Conservation (phyloP, 352 stramenopile species). For the Phytophthora nicotianae region DNA sequence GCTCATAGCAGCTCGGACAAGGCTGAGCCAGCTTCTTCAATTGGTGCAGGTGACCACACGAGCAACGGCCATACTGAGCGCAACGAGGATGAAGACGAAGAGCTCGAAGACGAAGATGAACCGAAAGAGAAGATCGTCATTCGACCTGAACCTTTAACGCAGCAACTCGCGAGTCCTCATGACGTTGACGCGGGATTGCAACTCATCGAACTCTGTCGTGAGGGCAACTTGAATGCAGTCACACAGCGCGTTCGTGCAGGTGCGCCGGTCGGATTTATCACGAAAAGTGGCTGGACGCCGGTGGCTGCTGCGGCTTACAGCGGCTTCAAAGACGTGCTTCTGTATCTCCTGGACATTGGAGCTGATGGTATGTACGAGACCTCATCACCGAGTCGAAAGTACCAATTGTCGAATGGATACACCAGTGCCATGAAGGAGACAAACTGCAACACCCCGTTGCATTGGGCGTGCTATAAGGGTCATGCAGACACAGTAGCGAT, state of each 20-base stretch:
- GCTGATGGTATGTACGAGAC: slow-evolving; percentile 80
- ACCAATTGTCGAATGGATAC: slow-evolving; percentile 22
- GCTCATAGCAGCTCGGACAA: slow-evolving; percentile 19
- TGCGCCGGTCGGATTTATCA: slow-evolving; percentile 66
- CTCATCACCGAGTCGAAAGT: slow-evolving; percentile 15
- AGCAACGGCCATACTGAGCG: slow-evolving; percentile 7
- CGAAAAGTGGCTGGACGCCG: slow-evolving; percentile 80
- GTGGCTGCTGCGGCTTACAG: slow-evolving; percentile 68
- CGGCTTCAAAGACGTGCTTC: slow-evolving; percentile 67
- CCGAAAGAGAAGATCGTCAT: slow-evolving; percentile 55
- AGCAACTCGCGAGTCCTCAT: slow-evolving; percentile 53
- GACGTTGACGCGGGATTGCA: slow-evolving; percentile 62
- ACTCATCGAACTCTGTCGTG: slow-evolving; percentile 69
- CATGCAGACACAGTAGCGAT: slow-evolving; percentile 69
- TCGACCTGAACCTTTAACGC: slow-evolving; percentile 56
- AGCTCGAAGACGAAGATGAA: slow-evolving; percentile 42
- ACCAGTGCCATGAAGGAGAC: slow-evolving; percentile 13
- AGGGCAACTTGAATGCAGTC: slow-evolving; percentile 47
- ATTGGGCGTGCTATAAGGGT: slow-evolving; percentile 89
- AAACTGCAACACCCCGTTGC: slow-evolving; percentile 69
- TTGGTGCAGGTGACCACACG: neutral
- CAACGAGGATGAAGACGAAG: slow-evolving; percentile 28
- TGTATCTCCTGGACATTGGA: slow-evolving; percentile 72
- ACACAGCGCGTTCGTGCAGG: slow-evolving; percentile 49
- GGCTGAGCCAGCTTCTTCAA: slow-evolving; percentile 1